phyloP scores from a whole-genome alignment of 1,284 basidiomycete species.

The Moesziomyces globuligerus region DNA sequence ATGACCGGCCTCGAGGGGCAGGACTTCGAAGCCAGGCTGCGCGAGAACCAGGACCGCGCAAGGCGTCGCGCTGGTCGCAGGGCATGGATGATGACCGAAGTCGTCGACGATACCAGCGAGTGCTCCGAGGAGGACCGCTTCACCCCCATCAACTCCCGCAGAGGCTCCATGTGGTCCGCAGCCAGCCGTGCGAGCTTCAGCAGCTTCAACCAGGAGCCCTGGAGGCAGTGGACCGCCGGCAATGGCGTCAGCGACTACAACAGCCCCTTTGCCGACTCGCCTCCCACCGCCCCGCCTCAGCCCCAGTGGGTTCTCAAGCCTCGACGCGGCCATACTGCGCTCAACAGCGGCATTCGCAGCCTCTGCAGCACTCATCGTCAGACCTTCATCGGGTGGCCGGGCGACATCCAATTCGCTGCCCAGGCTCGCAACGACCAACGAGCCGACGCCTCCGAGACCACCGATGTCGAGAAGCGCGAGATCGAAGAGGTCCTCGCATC shows the following conservation, averaged over 20 bases:
- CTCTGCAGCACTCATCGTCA: conserved; percentile 86
- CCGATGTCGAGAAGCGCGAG: conserved; percentile 52
- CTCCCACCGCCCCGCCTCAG: conserved; percentile 32
- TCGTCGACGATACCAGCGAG: conserved; percentile 60
- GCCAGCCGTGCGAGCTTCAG: conserved; percentile 50
- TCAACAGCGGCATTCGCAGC: conserved; percentile 91
- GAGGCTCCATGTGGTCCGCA: conserved; percentile 49
- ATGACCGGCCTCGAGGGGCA: conserved; percentile 47
- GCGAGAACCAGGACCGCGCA: conserved; percentile 62
- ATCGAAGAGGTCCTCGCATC: conserved; percentile 62
- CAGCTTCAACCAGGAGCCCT: conserved; percentile 46
- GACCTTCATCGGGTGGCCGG: conserved; percentile 91
- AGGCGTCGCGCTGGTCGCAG: conserved; percentile 53
- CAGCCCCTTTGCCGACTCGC: conserved; percentile 42
- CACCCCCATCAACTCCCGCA: conserved; percentile 57
- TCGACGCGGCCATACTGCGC: conserved; percentile 90
- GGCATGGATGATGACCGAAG: conserved; percentile 63
- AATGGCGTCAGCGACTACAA: conserved; percentile 43
- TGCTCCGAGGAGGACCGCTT: conserved; percentile 60
- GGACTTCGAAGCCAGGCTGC: conserved; percentile 57
- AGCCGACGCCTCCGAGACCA: conserved; percentile 55
- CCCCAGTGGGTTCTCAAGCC: conserved; percentile 79
- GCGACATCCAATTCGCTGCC: conserved; percentile 75
- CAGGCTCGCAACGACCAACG: conserved; percentile 59
- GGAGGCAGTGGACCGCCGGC: conserved; percentile 23